Conservation (phyloP, 2,329 filamentous ascomycete genomes). For the Corynespora cassiicola region DNA sequence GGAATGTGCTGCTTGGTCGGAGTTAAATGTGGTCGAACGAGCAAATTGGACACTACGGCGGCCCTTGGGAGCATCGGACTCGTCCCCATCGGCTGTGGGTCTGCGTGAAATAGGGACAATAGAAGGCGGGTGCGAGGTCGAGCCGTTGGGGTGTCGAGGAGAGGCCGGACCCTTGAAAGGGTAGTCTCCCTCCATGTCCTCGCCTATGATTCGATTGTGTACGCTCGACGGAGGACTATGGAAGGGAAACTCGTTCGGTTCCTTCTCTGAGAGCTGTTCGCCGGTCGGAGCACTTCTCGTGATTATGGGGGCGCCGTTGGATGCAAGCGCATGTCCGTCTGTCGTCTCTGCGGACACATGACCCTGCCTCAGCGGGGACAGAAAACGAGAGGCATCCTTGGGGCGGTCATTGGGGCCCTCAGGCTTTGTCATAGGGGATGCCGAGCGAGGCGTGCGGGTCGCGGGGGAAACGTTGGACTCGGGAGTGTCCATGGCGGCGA, state of each 20-base stretch:
- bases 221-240: conserved; percentile 20
- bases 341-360: conserved; percentile 23
- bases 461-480: conserved; percentile 34
- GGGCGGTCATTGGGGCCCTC: conserved; percentile 18
- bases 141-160: conserved; percentile 29
- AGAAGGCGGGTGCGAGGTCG: conserved; percentile 30
- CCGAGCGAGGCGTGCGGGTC: conserved; percentile 27
- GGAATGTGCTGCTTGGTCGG: conserved; percentile 57
- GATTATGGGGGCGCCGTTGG: conserved; percentile 35
- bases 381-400: conserved; percentile 23
- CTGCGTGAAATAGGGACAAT: conserved; percentile 41
- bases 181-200: conserved; percentile 22
- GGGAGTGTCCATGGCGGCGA: conserved; percentile 31
- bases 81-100: conserved; percentile 37
- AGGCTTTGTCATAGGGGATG: conserved; percentile 21
- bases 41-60: conserved; percentile 80
- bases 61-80: conserved; percentile 44
- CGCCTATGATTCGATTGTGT: conserved; percentile 25
- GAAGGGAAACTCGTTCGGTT: conserved; percentile 47
- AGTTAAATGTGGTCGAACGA: conserved; percentile 48
- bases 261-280: conserved; percentile 31
- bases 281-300: conserved; percentile 37
- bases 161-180: conserved; percentile 21
- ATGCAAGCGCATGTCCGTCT: conserved; percentile 15
- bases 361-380: conserved; percentile 34